Percentiles rank a stretch among this genome's conserved stretches.
phyloP scores from a whole-genome alignment of 2,329 filamentous ascomycete genomes.

The Verticillium nonalfalfae region DNA sequence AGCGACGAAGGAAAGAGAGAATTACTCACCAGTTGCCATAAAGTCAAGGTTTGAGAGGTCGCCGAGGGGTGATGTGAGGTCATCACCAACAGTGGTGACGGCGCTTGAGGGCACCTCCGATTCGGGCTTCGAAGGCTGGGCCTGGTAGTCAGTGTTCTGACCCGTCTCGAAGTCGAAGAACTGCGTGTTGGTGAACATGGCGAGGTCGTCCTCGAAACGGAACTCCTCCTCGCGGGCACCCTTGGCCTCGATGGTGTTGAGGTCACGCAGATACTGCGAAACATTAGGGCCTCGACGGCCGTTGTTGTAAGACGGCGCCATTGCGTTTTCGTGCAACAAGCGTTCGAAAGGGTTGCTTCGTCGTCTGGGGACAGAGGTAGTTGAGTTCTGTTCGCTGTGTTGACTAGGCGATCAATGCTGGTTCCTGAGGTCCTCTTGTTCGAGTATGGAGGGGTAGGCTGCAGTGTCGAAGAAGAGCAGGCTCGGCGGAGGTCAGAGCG shows the following conservation, averaged over 20 bases:
- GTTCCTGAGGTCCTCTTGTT: neutral
- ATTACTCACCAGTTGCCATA: constrained; percentile 36
- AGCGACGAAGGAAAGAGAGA: constrained; percentile 3
- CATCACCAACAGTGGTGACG: constrained; percentile 11
- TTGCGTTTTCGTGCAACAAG: constrained; percentile 21
- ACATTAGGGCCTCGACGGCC: constrained; percentile 79
- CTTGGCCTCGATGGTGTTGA: constrained; percentile 61
- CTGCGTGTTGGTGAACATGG: constrained; percentile 75
- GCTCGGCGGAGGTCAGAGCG: neutral
- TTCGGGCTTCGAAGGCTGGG: constrained; percentile 38
- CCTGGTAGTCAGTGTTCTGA: constrained; percentile 52
- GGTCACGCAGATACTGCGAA: constrained; percentile 79
- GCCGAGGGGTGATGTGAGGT: constrained; percentile 29
- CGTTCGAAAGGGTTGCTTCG: neutral
- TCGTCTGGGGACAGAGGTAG: neutral
- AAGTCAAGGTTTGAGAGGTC: constrained; percentile 45
- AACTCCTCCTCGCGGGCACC: constrained; percentile 55
- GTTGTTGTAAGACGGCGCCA: constrained; percentile 58
- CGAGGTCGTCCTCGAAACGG: constrained; percentile 64
- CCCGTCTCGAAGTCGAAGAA: constrained; percentile 74
- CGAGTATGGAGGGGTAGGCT: neutral
- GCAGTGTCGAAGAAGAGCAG: neutral
- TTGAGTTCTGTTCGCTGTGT: neutral
- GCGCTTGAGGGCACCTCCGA: constrained; percentile 20
- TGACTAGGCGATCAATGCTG: neutral